These are phyloP conservation scores for Ganoderma boninense DNA, from an alignment of 1,284 basidiomycete species.

Conservation along the genomic window DNA sequence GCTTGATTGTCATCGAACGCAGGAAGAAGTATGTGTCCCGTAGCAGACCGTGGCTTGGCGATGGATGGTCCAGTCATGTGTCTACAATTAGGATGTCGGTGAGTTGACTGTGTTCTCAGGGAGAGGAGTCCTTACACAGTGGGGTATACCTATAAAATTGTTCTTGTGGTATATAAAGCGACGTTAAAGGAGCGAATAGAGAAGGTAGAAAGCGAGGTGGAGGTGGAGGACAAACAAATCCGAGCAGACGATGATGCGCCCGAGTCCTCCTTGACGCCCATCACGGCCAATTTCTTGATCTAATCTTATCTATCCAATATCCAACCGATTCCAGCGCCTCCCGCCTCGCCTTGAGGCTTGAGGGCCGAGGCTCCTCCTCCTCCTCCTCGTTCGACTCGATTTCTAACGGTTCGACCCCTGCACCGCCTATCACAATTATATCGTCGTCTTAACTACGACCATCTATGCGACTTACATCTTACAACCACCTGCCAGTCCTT, in stretches of 20 bases:
- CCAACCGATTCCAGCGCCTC: too few relatives aligned
- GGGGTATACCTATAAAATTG: neutral
- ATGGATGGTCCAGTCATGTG: neutral
- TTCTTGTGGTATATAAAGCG: neutral
- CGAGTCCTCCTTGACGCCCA: neutral
- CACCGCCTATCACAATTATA: too few relatives aligned
- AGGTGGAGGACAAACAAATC: neutral
- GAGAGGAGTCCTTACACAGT: neutral
- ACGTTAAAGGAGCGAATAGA: neutral
- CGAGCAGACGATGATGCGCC: neutral
- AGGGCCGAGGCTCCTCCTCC: too few relatives aligned
- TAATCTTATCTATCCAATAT: neutral
- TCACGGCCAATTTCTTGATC: neutral
- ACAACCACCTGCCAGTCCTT: too few relatives aligned
- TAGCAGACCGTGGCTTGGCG: slow-evolving; percentile 20
- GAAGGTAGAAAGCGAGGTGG: neutral
- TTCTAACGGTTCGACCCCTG: too few relatives aligned
- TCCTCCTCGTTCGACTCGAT: too few relatives aligned
- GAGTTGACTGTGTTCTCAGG: neutral
- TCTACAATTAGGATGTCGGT: neutral
- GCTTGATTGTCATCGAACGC: slow-evolving; percentile 22
- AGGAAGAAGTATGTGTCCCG: slow-evolving; percentile 27
- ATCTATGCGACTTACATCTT: too few relatives aligned
- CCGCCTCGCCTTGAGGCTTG: too few relatives aligned
- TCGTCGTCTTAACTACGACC: too few relatives aligned